Evolutionary conservation across 2,329 filamentous ascomycete genomes (phyloP), one percentile per base, ranked within the genome.

Genomic region (Colletotrichum lindemuthianum): DNA sequence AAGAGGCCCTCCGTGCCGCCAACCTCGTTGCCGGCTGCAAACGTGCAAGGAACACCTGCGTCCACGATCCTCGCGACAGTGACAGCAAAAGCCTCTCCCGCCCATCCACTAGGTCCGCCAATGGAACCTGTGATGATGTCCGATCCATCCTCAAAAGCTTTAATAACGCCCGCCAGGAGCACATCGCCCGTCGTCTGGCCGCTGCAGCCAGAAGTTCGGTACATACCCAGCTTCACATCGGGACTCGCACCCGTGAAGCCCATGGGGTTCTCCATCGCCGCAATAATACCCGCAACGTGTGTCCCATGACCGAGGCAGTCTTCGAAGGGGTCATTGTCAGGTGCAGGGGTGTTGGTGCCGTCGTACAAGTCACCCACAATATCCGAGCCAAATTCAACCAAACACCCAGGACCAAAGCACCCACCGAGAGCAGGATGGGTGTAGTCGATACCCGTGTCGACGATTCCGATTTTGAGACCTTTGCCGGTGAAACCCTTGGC

Each of bases 71-170:
- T 79, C 10, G 82, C 80, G 8, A 84, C 82, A 1, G 78, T 79
- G 1, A 80, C 77, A 2, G 83, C 77, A 79, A 80, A 84, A 0
- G 83, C 78, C 10, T 84, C 80, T 59, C 85, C 82, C 2, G 79
- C 74, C 83, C 83, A 88, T 6, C 85, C 85, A 0, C 77, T 79
- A 0, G 79, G 69, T 0, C 78, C 78, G 8, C 84, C 83, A 34
- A 87, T 81, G 4, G 84, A 86, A 0, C 82, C 79, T 0, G 82
- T 85, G 68, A 88, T 87, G 64, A 88, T 82, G 68, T 87, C 78
- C 13, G 61, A 66, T 0, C 75, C 74, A 11, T 79, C 79, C 55
- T 79, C 76, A 52, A 75, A 79, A 0, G 81, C 81, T 60, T 72
- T 74, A 57, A 75, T 74, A 43, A 76, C 76, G 6, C 78, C 79